A percentile compares a stretch with the other conserved stretches of the same genome.
phyloP scores from a whole-genome alignment of 2,329 filamentous ascomycete genomes.

The Claviceps sp. region DNA sequence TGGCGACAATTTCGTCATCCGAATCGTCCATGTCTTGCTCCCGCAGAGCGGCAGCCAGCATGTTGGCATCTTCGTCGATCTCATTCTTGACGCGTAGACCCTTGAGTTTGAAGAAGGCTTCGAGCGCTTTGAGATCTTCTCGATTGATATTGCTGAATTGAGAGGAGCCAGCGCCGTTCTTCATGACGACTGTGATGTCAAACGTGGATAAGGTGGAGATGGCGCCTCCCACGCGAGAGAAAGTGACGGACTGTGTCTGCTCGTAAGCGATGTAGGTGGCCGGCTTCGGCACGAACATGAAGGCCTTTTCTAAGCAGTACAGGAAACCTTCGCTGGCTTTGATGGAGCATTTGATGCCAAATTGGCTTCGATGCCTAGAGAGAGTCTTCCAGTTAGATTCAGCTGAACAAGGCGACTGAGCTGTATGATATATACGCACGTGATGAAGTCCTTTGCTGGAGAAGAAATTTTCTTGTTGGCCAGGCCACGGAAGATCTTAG shows the following conservation, averaged over 20 bases:
- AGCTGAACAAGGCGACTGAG: too few relatives aligned
- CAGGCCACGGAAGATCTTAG: slow-evolving; percentile 87
- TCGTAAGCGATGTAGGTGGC: slow-evolving; percentile 96
- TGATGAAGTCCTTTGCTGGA: slow-evolving; percentile 87
- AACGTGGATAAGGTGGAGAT: slow-evolving; percentile 92
- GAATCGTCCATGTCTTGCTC: slow-evolving; percentile 74
- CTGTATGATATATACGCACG: slow-evolving; percentile 27
- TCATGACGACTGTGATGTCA: slow-evolving; percentile 87
- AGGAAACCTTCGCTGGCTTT: slow-evolving; percentile 97
- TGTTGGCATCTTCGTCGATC: slow-evolving; percentile 82
- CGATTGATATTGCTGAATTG: slow-evolving; percentile 99
- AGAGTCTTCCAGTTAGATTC: neutral
- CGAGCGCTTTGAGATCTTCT: slow-evolving; percentile 92
- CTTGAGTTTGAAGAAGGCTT: slow-evolving; percentile 95
- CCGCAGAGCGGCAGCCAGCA: slow-evolving; percentile 67
- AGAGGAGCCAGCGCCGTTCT: slow-evolving; percentile 72
- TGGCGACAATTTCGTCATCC: slow-evolving; percentile 65
- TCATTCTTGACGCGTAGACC: slow-evolving; percentile 95
- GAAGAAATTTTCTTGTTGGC: slow-evolving; percentile 91
- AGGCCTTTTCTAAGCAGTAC: slow-evolving; percentile 94
- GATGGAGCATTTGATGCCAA: slow-evolving; percentile 98
- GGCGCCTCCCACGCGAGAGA: slow-evolving; percentile 88
- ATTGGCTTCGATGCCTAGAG: slow-evolving; percentile 70
- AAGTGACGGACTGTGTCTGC: slow-evolving; percentile 79
- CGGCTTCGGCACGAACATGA: slow-evolving; percentile 98